Evolutionary conservation across 2,329 filamentous ascomycete genomes (phyloP).

Genomic region (Parafenestella ontariensis): DNA sequence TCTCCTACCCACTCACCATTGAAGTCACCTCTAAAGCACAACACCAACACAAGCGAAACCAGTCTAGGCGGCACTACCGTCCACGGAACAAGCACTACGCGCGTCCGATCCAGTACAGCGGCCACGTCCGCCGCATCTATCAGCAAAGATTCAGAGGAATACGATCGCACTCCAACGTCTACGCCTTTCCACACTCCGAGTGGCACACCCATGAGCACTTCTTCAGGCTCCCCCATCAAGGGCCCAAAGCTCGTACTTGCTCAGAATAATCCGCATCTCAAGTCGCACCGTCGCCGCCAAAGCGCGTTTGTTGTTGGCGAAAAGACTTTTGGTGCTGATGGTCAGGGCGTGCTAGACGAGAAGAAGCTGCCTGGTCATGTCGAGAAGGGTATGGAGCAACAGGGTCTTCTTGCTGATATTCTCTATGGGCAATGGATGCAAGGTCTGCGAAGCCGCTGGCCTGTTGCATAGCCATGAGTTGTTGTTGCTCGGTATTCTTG

Average conservation of each 20-base stretch:
- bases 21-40: slow-evolving; percentile 41
- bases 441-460: slow-evolving; percentile 68
- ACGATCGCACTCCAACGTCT: slow-evolving; percentile 22
- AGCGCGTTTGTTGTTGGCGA: slow-evolving; percentile 51
- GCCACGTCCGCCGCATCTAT: slow-evolving; percentile 20
- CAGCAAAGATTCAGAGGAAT: slow-evolving; percentile 30
- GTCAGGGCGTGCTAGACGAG: slow-evolving; percentile 45
- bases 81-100: slow-evolving; percentile 42
- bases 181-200: slow-evolving; percentile 30
- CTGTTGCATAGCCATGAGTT: slow-evolving; percentile 22
- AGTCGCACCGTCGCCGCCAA: slow-evolving; percentile 69
- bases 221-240: slow-evolving; percentile 56
- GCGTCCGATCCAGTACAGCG: slow-evolving; percentile 42
- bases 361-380: slow-evolving; percentile 65
- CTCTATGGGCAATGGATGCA: slow-evolving; percentile 91
- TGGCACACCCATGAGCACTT: slow-evolving; percentile 38
- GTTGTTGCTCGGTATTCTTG: background rate
- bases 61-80: slow-evolving; percentile 45
- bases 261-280: slow-evolving; percentile 84
- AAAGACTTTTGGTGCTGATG: slow-evolving; percentile 53
- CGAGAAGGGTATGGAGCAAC: slow-evolving; percentile 86
- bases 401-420: slow-evolving; percentile 85
- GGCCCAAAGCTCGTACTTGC: slow-evolving; percentile 75
- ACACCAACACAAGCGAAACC: slow-evolving; percentile 40
- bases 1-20: slow-evolving; percentile 31